These are phyloP conservation scores for sunflower (Helianthus annuus) DNA, from an alignment of 129 eudicot genomes.

Conservation along the genomic window DNA sequence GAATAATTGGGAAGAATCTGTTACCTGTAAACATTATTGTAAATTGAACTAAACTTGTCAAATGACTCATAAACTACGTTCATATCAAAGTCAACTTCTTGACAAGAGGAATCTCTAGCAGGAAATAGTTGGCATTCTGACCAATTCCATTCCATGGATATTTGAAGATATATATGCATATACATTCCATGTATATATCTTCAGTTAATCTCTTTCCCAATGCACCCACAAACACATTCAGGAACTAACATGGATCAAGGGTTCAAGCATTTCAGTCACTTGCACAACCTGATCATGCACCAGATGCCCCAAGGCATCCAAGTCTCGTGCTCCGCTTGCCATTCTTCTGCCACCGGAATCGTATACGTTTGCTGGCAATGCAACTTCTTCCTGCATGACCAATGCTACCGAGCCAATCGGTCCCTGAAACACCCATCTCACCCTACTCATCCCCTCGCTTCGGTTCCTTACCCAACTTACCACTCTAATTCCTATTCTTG, in stretches of 20 bases:
- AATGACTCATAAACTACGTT: too few relatives aligned
- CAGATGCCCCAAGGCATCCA: constrained; percentile 27
- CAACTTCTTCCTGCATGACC: constrained; percentile 37
- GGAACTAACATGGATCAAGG: constrained; percentile 21
- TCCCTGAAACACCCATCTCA: constrained; percentile 62
- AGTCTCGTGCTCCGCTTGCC: constrained; percentile 46
- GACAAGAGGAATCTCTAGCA: constrained; percentile 23
- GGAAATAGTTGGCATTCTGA: constrained; percentile 34
- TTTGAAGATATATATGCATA: neutral
- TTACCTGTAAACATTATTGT: too few relatives aligned
- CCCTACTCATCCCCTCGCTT: constrained; percentile 51
- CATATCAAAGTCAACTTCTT: constrained; percentile 31
- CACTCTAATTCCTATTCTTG: constrained; percentile 61
- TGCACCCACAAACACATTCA: neutral
- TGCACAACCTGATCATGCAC: constrained; percentile 37
- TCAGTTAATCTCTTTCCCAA: constrained; percentile 3
- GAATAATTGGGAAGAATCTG: too few relatives aligned
- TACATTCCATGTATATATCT: constrained; percentile 5
- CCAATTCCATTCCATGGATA: constrained; percentile 18
- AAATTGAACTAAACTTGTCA: too few relatives aligned
- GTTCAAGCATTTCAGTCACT: constrained; percentile 58
- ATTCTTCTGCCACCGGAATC: constrained; percentile 22
- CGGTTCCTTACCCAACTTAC: constrained; percentile 67
- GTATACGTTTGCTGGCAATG: constrained; percentile 38
- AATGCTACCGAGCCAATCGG: constrained; percentile 52